These are phyloP conservation scores for Ustilago bromivora DNA, from an alignment of 1,284 basidiomycete species.

Conservation along the genomic window DNA sequence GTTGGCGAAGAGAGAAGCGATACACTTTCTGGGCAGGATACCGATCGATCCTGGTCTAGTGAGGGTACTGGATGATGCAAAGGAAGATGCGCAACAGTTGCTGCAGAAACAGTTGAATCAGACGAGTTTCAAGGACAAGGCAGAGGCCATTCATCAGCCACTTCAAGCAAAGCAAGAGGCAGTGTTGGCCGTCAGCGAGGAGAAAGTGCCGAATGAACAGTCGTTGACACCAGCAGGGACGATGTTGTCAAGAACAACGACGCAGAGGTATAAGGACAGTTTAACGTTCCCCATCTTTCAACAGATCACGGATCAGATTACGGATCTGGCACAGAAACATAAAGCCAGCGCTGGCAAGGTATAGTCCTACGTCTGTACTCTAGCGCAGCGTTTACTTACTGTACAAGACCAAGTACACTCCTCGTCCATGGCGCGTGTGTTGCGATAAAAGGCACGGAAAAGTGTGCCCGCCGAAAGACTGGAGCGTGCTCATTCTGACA, in stretches of 20 bases:
- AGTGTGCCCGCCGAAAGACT: too few relatives aligned
- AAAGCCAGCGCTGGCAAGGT: neutral
- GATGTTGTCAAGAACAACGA: conserved; percentile 55
- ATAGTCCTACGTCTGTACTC: neutral
- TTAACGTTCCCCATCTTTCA: conserved; percentile 67
- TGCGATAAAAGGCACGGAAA: neutral
- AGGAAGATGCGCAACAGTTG: conserved; percentile 46
- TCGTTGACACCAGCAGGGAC: conserved; percentile 48
- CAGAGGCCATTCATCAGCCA: conserved; percentile 21
- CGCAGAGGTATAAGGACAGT: conserved; percentile 60
- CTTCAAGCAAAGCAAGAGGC: conserved; percentile 3
- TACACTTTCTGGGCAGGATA: conserved; percentile 86
- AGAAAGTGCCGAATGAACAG: neutral
- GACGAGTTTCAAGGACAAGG: conserved; percentile 9
- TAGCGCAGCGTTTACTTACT: neutral
- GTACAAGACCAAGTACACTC: neutral
- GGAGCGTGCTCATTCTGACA: too few relatives aligned
- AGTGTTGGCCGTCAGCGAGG: neutral
- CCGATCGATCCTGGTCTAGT: conserved; percentile 95
- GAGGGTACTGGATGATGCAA: conserved; percentile 82
- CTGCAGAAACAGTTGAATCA: conserved; percentile 17
- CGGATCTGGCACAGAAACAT: conserved; percentile 24
- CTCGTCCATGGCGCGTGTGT: neutral
- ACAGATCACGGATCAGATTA: conserved; percentile 53
- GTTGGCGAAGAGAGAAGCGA: conserved; percentile 78